These are phyloP conservation scores for Cylindrodendrum hubeiense DNA, from an alignment of 2,329 filamentous ascomycete genomes.

Conservation along the genomic window DNA sequence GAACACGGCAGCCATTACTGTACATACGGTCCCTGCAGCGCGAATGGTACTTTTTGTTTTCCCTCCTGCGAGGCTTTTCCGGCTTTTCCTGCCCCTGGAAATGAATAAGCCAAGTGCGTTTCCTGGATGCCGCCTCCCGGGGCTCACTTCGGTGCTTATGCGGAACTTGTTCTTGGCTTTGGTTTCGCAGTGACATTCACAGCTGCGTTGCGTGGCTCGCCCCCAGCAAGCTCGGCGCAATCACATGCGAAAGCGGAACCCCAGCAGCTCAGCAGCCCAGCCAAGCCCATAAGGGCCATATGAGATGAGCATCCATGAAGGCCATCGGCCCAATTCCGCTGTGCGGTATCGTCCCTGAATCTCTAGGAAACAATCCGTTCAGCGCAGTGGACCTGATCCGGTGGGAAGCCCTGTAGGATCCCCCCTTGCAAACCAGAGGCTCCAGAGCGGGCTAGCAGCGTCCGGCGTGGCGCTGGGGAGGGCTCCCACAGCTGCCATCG, in stretches of 20 bases:
- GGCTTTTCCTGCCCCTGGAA: neutral
- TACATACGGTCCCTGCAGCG: neutral
- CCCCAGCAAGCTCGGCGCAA: constrained; percentile 11
- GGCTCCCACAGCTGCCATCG: neutral
- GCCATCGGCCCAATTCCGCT: constrained; percentile 35
- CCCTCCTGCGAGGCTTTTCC: neutral
- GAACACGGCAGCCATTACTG: neutral
- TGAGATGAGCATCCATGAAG: constrained; percentile 21
- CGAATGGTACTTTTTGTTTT: neutral
- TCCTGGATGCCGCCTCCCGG: constrained; percentile 4
- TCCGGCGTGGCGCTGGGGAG: constrained; percentile 17
- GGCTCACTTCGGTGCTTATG: constrained; percentile 44
- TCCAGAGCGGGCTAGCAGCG: constrained; percentile 6
- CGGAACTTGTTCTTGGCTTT: constrained; percentile 30
- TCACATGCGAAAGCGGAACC: constrained; percentile 35
- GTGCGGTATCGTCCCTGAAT: neutral
- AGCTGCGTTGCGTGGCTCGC: constrained; percentile 10
- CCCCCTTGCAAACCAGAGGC: neutral
- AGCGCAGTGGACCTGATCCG: neutral
- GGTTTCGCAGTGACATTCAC: constrained; percentile 30
- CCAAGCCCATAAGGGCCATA: neutral
- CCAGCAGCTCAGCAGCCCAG: no score
- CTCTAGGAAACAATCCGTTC: neutral
- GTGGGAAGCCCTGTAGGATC: constrained; percentile 5
- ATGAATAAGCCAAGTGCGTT: neutral